Evolutionary conservation across 2,329 filamentous ascomycete species (phyloP).

Genomic region (Tothia fuscella): DNA sequence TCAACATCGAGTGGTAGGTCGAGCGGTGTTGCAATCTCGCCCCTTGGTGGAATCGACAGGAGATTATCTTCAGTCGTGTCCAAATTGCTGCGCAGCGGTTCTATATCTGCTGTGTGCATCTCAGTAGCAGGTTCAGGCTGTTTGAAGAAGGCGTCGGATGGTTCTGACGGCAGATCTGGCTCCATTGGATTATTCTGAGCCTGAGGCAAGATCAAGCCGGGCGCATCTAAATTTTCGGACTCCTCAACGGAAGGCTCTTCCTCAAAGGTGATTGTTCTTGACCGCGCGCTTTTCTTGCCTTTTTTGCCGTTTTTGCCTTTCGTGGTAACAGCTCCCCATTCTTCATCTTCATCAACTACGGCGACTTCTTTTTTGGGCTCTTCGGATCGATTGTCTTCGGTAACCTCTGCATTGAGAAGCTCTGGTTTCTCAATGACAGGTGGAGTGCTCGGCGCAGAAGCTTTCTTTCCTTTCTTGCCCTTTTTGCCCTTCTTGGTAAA

Average conservation of each 20-base stretch:
- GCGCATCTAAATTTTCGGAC: no score
- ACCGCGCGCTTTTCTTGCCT: constrained; percentile 19
- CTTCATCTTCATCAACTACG: not conserved
- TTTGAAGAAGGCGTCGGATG: no score
- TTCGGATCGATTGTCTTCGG: not conserved
- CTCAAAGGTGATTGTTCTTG: not conserved
- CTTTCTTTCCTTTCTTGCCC: constrained; percentile 8
- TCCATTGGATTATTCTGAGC: no score
- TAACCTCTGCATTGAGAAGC: not conserved
- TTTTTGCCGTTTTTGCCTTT: constrained; percentile 40
- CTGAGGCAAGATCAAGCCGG: no score
- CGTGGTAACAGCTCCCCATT: constrained; percentile 14
- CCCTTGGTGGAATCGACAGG: no score
- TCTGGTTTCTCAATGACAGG: not conserved
- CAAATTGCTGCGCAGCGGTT: no score
- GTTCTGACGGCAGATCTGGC: no score
- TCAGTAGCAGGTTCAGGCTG: no score
- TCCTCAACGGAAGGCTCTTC: not conserved
- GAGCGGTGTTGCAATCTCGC: no score
- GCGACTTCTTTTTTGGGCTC: not conserved
- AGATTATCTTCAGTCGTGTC: no score
- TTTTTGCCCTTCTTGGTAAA: constrained; percentile 5
- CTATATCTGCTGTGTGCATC: no score
- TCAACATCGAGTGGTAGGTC: no score
- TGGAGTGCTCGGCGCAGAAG: not conserved